Conservation (phyloP, 1,284 basidiomycete species). For the Tylopilus orsonianus region DNA sequence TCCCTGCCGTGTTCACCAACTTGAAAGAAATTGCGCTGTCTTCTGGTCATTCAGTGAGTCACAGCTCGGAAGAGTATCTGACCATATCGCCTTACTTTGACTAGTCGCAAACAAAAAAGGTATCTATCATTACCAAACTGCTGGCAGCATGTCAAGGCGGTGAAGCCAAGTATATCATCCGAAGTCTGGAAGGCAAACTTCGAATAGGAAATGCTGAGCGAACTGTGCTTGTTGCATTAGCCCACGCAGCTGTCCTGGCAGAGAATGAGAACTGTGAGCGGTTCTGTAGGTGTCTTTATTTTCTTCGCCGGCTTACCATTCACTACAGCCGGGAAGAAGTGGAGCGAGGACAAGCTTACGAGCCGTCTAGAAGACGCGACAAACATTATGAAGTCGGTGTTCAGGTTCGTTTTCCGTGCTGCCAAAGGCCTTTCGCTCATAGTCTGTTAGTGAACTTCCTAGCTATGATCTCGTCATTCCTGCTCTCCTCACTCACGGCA, state of each 20-base stretch:
- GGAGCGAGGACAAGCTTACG: slow-evolving; percentile 74
- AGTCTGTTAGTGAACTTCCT: slow-evolving; percentile 77
- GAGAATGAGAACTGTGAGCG: slow-evolving; percentile 66
- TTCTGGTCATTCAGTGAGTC: slow-evolving; percentile 74
- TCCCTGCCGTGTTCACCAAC: slow-evolving; percentile 85
- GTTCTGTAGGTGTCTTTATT: background rate
- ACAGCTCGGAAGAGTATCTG: background rate
- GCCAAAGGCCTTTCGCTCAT: slow-evolving; percentile 1
- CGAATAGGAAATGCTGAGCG: slow-evolving; percentile 97
- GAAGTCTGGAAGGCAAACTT: slow-evolving; percentile 95
- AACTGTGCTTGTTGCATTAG: slow-evolving; percentile 85
- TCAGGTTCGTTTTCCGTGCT: slow-evolving; percentile 58
- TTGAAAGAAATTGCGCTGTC: slow-evolving; percentile 86
- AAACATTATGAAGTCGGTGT: slow-evolving; percentile 85
- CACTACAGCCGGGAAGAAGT: slow-evolving; percentile 63
- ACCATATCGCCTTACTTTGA: slow-evolving; percentile 5
- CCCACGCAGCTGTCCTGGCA: slow-evolving; percentile 81
- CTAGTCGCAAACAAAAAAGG: slow-evolving; percentile 90
- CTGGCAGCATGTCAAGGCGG: slow-evolving; percentile 88
- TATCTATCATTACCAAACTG: slow-evolving; percentile 93
- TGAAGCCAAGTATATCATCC: slow-evolving; percentile 94
- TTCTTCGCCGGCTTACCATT: slow-evolving; percentile 6
- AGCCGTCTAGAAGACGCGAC: slow-evolving; percentile 79
- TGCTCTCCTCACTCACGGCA: slow-evolving; percentile 79
- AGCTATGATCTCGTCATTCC: slow-evolving; percentile 95